phyloP scores from a whole-genome alignment of 768 basidiomycete genomes.

The Naganishia antarctica region DNA sequence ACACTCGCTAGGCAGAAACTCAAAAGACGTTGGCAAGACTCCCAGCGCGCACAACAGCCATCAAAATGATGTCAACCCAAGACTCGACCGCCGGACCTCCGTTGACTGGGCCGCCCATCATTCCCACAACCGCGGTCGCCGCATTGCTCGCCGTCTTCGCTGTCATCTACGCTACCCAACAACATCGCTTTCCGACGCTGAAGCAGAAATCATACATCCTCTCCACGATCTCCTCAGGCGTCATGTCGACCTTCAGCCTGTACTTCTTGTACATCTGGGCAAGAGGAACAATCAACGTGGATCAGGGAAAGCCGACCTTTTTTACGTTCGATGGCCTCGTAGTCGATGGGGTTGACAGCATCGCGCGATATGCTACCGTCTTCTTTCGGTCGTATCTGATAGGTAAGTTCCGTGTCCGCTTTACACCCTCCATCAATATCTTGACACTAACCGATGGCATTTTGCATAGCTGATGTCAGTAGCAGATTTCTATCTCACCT shows the following conservation, averaged over 20 bases:
- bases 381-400: slow-evolving; percentile 57
- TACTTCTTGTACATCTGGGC: slow-evolving; percentile 51
- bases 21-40: too few species aligned
- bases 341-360: not conserved
- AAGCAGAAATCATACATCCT: slow-evolving; percentile 57
- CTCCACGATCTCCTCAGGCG: slow-evolving; percentile 51
- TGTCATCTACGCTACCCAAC: slow-evolving; percentile 45
- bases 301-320: slow-evolving; percentile 25
- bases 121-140: not conserved
- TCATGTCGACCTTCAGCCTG: slow-evolving; percentile 52
- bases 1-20: too few species aligned
- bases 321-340: not conserved
- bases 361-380: slow-evolving; percentile 40
- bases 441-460: too few species aligned
- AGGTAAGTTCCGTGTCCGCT: slow-evolving; percentile 47
- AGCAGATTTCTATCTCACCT: not conserved
- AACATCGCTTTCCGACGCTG: slow-evolving; percentile 42
- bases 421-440: too few species aligned
- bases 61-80: too few species aligned
- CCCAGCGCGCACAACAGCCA: too few species aligned
- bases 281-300: slow-evolving; percentile 38
- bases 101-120: too few species aligned
- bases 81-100: too few species aligned
- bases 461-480: not conserved
- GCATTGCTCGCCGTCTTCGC: slow-evolving; percentile 5